Conservation (phyloP, 2,329 filamentous ascomycete species). For the Chaetomiaceae sp. region DNA sequence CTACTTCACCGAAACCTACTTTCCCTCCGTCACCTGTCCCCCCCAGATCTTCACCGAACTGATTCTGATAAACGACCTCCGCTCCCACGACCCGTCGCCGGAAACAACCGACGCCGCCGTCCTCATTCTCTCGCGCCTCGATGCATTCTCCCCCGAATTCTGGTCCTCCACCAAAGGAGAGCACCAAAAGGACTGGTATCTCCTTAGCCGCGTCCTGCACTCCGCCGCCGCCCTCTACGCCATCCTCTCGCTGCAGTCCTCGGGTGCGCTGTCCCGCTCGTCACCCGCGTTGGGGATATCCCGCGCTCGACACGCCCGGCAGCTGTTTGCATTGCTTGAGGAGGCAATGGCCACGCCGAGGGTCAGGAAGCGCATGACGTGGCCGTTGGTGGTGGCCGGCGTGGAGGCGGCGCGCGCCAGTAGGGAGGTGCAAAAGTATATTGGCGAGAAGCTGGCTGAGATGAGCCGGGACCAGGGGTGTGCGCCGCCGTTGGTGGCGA, state of each 20-base stretch:
- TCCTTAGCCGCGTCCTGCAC: constrained; percentile 21
- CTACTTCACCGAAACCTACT: constrained; percentile 22
- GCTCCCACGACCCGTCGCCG: constrained; percentile 11
- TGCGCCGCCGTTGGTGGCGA: constrained; percentile 23
- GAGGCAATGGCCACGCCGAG: constrained; percentile 10
- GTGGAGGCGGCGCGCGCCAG: constrained; percentile 20
- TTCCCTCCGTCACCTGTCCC: constrained; percentile 25
- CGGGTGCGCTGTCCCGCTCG: background rate
- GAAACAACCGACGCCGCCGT: background rate
- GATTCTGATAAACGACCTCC: constrained; percentile 25
- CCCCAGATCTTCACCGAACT: constrained; percentile 21
- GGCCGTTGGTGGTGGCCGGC: constrained; percentile 29
- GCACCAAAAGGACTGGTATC: constrained; percentile 15
- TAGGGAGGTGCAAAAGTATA: constrained; percentile 16
- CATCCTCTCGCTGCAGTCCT: constrained; percentile 16
- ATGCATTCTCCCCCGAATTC: constrained; percentile 21
- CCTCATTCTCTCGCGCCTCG: constrained; percentile 19
- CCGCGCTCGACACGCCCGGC: constrained; percentile 1
- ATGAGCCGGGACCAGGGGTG: constrained; percentile 22
- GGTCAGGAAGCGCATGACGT: constrained; percentile 24
- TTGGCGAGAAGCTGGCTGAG: constrained; percentile 17
- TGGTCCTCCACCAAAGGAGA: constrained; percentile 11
- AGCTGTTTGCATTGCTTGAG: constrained; percentile 11
- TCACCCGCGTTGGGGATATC: constrained; percentile 2
- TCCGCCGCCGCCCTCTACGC: constrained; percentile 26